Conservation (phyloP, 768 basidiomycete species). For the Suillus brevipes region DNA sequence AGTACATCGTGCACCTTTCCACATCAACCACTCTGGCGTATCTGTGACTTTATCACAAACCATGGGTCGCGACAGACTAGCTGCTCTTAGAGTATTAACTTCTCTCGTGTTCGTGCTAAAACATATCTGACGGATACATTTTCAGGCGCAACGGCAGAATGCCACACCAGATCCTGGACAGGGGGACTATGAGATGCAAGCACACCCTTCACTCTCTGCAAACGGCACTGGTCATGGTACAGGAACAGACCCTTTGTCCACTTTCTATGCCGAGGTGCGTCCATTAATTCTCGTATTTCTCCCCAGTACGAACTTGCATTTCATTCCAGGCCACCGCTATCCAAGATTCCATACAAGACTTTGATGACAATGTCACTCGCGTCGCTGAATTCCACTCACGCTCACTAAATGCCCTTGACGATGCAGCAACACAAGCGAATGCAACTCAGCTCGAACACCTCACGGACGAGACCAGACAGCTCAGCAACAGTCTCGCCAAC, state of each 20-base stretch:
- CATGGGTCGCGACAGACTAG: slow-evolving; percentile 76
- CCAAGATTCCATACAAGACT: slow-evolving; percentile 45
- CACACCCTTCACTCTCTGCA: slow-evolving; percentile 23
- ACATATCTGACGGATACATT: slow-evolving; percentile 51
- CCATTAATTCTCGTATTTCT: neutral
- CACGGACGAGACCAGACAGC: slow-evolving; percentile 56
- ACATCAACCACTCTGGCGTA: neutral
- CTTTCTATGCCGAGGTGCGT: slow-evolving; percentile 35
- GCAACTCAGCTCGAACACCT: slow-evolving; percentile 55
- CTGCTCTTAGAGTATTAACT: slow-evolving; percentile 74
- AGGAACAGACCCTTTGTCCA: slow-evolving; percentile 19
- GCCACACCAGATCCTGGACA: slow-evolving; percentile 38
- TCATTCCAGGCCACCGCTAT: slow-evolving; percentile 45
- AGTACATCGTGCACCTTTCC: neutral
- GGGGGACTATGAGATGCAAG: slow-evolving; percentile 29
- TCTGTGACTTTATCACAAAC: slow-evolving; percentile 1
- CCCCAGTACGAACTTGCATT: neutral
- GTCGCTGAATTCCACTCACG: slow-evolving; percentile 52
- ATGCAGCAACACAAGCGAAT: slow-evolving; percentile 41
- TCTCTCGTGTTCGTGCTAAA: slow-evolving; percentile 58
- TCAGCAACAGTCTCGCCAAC: slow-evolving; percentile 57
- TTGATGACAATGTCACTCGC: slow-evolving; percentile 45
- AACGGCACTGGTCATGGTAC: slow-evolving; percentile 22
- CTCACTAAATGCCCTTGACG: slow-evolving; percentile 50
- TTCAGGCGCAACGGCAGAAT: slow-evolving; percentile 55